phyloP scores from a whole-genome alignment of 2,329 filamentous ascomycete species.

The Xylaria hypoxylon region DNA sequence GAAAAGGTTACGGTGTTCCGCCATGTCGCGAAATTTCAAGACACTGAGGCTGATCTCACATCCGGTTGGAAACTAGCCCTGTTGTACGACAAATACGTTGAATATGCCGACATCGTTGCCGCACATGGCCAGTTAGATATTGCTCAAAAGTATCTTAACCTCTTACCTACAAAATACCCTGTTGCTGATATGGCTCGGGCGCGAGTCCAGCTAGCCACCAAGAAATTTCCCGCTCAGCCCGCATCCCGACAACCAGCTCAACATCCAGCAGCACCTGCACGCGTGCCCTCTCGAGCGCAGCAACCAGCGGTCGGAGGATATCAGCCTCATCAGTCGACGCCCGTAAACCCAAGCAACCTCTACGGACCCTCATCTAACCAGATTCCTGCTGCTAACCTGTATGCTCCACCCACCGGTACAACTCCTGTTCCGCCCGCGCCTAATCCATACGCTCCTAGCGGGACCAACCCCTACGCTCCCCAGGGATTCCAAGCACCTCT shows the following conservation, averaged over 20 bases:
- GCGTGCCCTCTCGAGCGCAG: conserved; percentile 55
- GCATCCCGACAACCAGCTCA: conserved; percentile 49
- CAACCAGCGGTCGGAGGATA: conserved; percentile 57
- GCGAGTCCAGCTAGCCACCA: conserved; percentile 85
- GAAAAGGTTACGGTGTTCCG: conserved; percentile 99
- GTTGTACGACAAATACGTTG: conserved; percentile 93
- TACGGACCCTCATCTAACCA: conserved; percentile 49
- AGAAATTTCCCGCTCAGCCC: conserved; percentile 59
- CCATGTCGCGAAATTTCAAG: conserved; percentile 90
- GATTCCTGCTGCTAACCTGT: conserved; percentile 48
- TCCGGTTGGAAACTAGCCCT: conserved; percentile 89
- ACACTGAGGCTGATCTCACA: conserved; percentile 76
- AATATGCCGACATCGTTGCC: conserved; percentile 95
- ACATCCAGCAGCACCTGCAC: conserved; percentile 43
- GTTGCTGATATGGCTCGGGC: conserved; percentile 88
- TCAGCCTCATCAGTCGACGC: conserved; percentile 59
- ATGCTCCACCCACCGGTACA: conserved; percentile 49
- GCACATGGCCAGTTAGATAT: conserved; percentile 87
- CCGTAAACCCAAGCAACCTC: conserved; percentile 46
- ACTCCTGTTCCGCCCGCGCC: conserved; percentile 45
- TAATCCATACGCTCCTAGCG: conserved; percentile 52
- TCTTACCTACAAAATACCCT: conserved; percentile 85
- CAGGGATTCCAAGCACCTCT: conserved; percentile 69
- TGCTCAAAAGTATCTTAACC: conserved; percentile 90
- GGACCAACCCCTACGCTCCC: conserved; percentile 54